Conservation (phyloP, 768 basidiomycete genomes). For the Hericium alpestre region DNA sequence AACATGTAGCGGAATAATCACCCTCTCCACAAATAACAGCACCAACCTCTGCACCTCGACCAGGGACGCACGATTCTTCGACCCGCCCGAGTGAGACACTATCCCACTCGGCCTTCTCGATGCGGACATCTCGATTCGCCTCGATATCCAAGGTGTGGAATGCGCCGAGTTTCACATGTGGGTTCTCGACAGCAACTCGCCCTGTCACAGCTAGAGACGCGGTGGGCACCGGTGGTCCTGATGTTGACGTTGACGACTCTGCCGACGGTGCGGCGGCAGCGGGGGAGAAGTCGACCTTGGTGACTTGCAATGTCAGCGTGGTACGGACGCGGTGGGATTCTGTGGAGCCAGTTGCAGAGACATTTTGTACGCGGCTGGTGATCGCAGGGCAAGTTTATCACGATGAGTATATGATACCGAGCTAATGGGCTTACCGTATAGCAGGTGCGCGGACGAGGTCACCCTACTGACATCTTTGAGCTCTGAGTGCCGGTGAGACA, state of each 20-base stretch:
- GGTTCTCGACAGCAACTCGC: slow-evolving; percentile 76
- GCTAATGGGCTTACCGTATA: slow-evolving; percentile 44
- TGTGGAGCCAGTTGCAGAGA: slow-evolving; percentile 87
- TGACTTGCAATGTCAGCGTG: slow-evolving; percentile 75
- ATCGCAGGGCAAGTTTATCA: background rate
- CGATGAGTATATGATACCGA: background rate
- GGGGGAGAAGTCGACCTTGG: slow-evolving; percentile 72
- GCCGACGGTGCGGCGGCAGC: slow-evolving; percentile 40
- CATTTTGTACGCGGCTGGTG: slow-evolving; percentile 72
- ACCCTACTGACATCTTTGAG: slow-evolving; percentile 28
- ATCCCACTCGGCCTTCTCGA: slow-evolving; percentile 94
- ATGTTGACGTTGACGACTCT: slow-evolving; percentile 23
- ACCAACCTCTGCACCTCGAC: slow-evolving; percentile 90
- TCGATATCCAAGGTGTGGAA: slow-evolving; percentile 94
- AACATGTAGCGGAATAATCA: slow-evolving; percentile 10
- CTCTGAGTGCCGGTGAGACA: slow-evolving; percentile 6
- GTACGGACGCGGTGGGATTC: slow-evolving; percentile 84
- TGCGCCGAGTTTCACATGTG: slow-evolving; percentile 83
- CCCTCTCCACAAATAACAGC: slow-evolving; percentile 95
- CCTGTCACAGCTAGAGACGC: slow-evolving; percentile 81
- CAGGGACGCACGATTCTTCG: slow-evolving; percentile 84
- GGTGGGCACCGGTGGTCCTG: slow-evolving; percentile 22
- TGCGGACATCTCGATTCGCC: slow-evolving; percentile 78
- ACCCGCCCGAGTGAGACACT: slow-evolving; percentile 74
- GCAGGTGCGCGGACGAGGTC: slow-evolving; percentile 82